phyloP scores from a whole-genome alignment of 1,139 yeast species.

The Diutina siamensis region DNA sequence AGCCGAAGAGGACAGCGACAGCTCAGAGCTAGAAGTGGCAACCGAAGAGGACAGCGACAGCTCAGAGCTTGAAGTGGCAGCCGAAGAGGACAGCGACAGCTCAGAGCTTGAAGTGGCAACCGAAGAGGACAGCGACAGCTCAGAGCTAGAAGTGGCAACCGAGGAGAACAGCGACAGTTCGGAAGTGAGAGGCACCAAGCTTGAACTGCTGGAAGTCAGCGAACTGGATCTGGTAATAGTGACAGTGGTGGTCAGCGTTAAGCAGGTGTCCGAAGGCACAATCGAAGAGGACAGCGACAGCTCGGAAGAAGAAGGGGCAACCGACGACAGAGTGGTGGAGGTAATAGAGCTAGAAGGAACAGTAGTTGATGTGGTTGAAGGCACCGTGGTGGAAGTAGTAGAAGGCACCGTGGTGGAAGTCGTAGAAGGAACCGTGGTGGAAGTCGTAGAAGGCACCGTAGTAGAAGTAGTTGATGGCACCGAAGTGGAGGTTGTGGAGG shows the following conservation, averaged over 20 bases:
- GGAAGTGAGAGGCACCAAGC: no score
- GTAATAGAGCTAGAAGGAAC: not conserved
- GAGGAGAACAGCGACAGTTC: not conserved
- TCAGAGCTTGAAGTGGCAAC: not conserved
- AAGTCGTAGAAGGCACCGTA: not conserved
- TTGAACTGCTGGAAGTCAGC: not conserved
- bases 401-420: not conserved
- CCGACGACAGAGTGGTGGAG: not conserved
- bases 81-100: not conserved
- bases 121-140: not conserved
- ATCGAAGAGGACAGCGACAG: not conserved
- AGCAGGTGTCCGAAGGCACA: not conserved
- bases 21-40: no score
- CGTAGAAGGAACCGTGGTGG: not conserved
- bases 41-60: not conserved
- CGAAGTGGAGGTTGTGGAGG: not conserved
- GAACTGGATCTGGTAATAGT: not conserved
- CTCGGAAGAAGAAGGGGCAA: not conserved
- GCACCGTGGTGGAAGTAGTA: not conserved
- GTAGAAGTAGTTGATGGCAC: not conserved
- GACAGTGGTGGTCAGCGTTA: not conserved
- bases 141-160: not conserved
- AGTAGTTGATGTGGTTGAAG: not conserved
- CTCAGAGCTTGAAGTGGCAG: not conserved
- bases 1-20: no score